Conservation (phyloP, 805 yeast species). For the Ogataea corticis region DNA sequence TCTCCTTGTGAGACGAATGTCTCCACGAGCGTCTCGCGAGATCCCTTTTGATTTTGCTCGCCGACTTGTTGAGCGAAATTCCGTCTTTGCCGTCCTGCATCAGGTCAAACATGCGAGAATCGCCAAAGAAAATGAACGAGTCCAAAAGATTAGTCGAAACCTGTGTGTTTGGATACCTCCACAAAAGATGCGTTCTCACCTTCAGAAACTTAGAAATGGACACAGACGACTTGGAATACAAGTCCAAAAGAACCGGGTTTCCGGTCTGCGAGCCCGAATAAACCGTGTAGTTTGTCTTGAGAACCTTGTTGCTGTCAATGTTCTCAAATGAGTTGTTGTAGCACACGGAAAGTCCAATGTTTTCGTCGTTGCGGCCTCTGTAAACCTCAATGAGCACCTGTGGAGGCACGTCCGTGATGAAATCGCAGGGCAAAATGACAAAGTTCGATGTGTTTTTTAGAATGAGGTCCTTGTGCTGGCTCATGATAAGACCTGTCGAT, state of each 20-base stretch:
- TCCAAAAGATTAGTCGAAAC: conserved; percentile 77
- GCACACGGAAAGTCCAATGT: conserved; percentile 73
- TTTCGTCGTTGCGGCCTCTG: conserved; percentile 65
- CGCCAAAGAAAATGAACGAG: conserved; percentile 69
- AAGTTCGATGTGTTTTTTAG: conserved; percentile 45
- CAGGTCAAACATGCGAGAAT: conserved; percentile 51
- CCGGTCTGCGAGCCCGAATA: conserved; percentile 53
- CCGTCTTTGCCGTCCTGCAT: conserved; percentile 39
- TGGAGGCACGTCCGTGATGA: conserved; percentile 89
- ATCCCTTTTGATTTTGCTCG: conserved; percentile 75
- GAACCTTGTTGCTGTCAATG: conserved; percentile 68
- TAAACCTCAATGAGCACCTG: conserved; percentile 82
- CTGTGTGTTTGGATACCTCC: conserved; percentile 80
- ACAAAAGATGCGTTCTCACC: conserved; percentile 81
- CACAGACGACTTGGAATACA: conserved; percentile 67
- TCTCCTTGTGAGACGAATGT: conserved; percentile 58
- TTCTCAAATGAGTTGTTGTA: conserved; percentile 74
- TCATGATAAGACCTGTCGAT: conserved; percentile 64
- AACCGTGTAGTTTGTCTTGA: conserved; percentile 67
- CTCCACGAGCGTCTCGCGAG: conserved; percentile 91
- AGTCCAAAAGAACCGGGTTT: conserved; percentile 58
- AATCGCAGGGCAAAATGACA: conserved; percentile 91
- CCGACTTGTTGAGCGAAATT: conserved; percentile 43
- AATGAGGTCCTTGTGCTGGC: conserved; percentile 45
- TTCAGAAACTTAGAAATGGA: conserved; percentile 70